Evolutionary conservation across 106 monocot species (phyloP).

Genomic region (Acanthochlamys bracteata): DNA sequence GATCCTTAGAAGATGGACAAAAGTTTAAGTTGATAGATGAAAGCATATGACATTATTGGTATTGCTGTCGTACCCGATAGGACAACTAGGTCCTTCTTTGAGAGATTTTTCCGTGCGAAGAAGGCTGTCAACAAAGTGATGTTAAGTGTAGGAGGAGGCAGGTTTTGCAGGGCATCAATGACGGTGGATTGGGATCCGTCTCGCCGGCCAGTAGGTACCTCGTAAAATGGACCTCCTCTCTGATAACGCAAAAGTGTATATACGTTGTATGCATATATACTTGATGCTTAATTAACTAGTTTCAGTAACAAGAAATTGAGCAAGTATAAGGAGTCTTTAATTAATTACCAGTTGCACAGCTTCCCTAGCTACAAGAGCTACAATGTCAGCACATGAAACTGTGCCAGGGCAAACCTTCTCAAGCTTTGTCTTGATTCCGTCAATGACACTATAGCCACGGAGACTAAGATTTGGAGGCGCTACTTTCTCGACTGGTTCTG

Average conservation of each 20-base stretch:
- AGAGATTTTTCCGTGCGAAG: conserved; percentile 17
- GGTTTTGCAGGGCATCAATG: conserved; percentile 5
- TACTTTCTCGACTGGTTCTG: conserved; percentile 27
- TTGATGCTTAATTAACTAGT: too few relatives aligned
- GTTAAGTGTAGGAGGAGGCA: conserved; percentile 21
- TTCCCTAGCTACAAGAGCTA: conserved; percentile 28
- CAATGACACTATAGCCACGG: conserved; percentile 40
- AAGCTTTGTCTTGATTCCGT: conserved; percentile 36
- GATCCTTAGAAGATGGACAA: too few relatives aligned
- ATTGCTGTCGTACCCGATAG: conserved; percentile 34
- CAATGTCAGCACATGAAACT: conserved; percentile 30
- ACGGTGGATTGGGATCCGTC: conserved; percentile 21
- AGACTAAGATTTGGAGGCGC: conserved; percentile 36
- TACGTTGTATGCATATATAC: not conserved
- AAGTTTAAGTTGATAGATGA: too few relatives aligned
- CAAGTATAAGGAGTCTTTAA: not conserved
- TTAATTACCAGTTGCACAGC: conserved; percentile 21
- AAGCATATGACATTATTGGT: too few relatives aligned
- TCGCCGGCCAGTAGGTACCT: conserved; percentile 31
- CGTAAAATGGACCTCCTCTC: conserved; percentile 26
- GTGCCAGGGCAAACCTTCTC: conserved; percentile 45
- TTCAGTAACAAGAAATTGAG: too few relatives aligned
- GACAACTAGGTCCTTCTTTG: conserved; percentile 33
- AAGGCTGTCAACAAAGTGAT: not conserved
- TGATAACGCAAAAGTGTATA: not conserved